Conservation (phyloP, 306 rosid genomes). For the Fragaria nilgerrensis region DNA sequence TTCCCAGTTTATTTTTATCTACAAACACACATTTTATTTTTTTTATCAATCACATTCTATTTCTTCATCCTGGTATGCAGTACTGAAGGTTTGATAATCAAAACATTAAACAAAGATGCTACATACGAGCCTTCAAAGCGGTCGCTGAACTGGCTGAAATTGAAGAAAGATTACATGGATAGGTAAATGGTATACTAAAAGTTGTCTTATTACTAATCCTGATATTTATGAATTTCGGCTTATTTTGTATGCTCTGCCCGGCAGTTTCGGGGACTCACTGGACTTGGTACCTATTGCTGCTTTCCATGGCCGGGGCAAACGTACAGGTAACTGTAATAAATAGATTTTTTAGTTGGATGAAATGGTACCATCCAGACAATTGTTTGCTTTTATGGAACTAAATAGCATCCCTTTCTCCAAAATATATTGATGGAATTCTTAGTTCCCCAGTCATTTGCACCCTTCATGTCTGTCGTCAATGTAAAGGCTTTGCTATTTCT, state of each 20-base stretch:
- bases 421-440: not conserved
- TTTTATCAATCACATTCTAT: constrained; percentile 3
- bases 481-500: constrained; percentile 2
- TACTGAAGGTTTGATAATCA: constrained; percentile 86
- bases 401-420: not conserved
- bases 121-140: constrained; percentile 91
- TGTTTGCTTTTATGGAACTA: constrained; percentile 5
- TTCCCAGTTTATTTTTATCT: constrained; percentile 1
- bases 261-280: constrained; percentile 90
- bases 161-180: constrained; percentile 92
- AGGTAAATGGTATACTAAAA: constrained; percentile 40
- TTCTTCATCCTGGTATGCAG: constrained; percentile 47
- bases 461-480: not conserved
- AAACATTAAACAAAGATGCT: constrained; percentile 78
- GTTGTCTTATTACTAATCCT: constrained; percentile 14
- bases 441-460: not conserved
- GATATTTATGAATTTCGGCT: constrained; percentile 21
- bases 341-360: constrained; percentile 13
- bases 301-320: constrained; percentile 92
- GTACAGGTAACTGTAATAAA: constrained; percentile 60
- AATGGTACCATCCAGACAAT: constrained; percentile 14
- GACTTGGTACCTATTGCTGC: constrained; percentile 99
- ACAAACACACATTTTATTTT: not conserved
- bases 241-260: constrained; percentile 27
- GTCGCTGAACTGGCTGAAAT: constrained; percentile 87